Evolutionary conservation across 192 early-diverging fungal genomes (phyloP), one percentile per base, ranked within the genome.

Genomic region (Linnemannia elongata): DNA sequence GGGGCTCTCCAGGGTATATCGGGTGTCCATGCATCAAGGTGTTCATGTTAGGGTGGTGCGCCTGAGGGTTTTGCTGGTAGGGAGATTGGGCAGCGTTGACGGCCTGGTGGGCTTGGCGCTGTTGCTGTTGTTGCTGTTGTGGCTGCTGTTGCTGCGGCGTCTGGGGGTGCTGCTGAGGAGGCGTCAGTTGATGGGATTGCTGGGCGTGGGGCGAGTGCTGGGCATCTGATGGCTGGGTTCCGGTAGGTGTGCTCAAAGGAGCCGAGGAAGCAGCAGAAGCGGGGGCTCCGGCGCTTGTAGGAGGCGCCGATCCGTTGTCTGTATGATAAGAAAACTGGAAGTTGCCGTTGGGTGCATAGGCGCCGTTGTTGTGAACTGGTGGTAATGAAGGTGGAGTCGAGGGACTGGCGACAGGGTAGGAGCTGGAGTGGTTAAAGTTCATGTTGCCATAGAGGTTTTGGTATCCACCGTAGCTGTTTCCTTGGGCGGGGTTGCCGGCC

Each of bases 191-290:
- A 33, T 78, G 68, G 36, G 75, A 15, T 45, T 84, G 76, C 36
- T 84, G 82, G 6, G 82, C 60, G 66, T 84, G 82, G 10, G 82
- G 82, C n/a, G 82, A 84, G 27, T 84, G 77, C 49, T 84, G 82
- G 49, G 68, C 70, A 44, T 84, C 82, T 55, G 76, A 18, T 30
- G 63, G 42, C 35, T 83, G 82, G 4, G 80, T 38, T 35, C 82
- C 82, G 18, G 49, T 75, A 12, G 82, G 76, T 36, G 82, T 79
- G 27, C 42, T 74, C n/a, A 84, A 72, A 35, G 82, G 77, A n/a
- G 82, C 82, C 4, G 71, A 18, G 1, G 77, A 73, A 20, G 39
- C 57, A 4, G 82, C 22, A 27, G 36, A 77, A 10, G 70, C 20
- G 2, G 60, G 60, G 9, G 71, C 63, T 7, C 77, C 77, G 3